phyloP scores from a whole-genome alignment of 805 yeast genomes.

The Starmerella apis region DNA sequence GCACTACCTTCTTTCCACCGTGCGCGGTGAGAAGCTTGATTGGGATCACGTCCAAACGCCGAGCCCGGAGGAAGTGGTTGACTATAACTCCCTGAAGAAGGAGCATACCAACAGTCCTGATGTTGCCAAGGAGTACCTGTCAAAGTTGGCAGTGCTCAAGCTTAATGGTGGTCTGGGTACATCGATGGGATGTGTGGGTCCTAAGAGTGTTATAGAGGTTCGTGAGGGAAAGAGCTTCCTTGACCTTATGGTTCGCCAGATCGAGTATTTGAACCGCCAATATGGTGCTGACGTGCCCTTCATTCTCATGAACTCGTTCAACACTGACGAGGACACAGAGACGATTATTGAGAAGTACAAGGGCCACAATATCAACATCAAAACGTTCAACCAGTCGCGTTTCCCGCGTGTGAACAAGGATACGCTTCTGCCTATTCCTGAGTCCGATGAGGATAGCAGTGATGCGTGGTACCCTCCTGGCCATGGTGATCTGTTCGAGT shows the following conservation, averaged over 20 bases:
- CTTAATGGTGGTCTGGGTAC: conserved; percentile 98
- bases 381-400: conserved; percentile 95
- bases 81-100: conserved; percentile 47
- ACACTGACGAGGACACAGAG: conserved; percentile 92
- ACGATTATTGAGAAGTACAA: conserved; percentile 92
- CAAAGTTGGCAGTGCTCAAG: conserved; percentile 87
- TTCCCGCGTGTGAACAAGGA: conserved; percentile 94
- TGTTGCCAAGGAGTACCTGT: conserved; percentile 38
- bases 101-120: conserved; percentile 28
- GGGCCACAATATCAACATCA: conserved; percentile 89
- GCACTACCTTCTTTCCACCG: conserved; percentile 82
- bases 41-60: conserved; percentile 98
- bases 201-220: conserved; percentile 94
- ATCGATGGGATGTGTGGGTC: conserved; percentile 99
- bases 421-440: conserved; percentile 91
- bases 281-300: conserved; percentile 91
- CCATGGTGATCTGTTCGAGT: conserved; percentile 94
- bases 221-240: conserved; percentile 96
- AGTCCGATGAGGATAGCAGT: conserved; percentile 55
- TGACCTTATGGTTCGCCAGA: conserved; percentile 92
- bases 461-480: conserved; percentile 99
- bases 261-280: conserved; percentile 83
- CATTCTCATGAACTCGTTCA: conserved; percentile 95
- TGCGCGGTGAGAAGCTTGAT: conserved; percentile 69
- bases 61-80: conserved; percentile 75